Percentiles rank a stretch among this genome's conserved stretches.
These are phyloP conservation scores for Kuraishia hungarica DNA, from an alignment of 805 yeast genomes.

Conservation along the genomic window DNA sequence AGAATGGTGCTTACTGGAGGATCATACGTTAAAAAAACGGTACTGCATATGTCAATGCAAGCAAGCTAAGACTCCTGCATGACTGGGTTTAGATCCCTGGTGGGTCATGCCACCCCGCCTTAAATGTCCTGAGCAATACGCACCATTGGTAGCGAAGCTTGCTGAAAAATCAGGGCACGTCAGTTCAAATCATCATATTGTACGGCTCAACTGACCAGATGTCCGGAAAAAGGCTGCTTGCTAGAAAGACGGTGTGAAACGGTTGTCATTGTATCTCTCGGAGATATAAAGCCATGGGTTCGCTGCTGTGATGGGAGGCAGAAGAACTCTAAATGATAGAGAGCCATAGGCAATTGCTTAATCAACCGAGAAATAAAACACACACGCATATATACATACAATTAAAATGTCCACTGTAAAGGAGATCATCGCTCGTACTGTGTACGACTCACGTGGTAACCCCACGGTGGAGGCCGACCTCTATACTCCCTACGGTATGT, in stretches of 20 bases:
- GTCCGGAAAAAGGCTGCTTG: not conserved
- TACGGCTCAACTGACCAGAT: not conserved
- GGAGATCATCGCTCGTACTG: constrained; percentile 89
- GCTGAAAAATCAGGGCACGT: not conserved
- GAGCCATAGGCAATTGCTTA: too few relatives aligned
- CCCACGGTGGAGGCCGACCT: constrained; percentile 99
- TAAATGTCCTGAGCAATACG: not conserved
- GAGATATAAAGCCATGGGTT: not conserved
- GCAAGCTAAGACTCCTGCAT: not conserved
- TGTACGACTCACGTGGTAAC: constrained; percentile 99
- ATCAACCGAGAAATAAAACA: not conserved
- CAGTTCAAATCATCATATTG: not conserved
- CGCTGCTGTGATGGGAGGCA: not conserved
- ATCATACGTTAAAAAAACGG: not conserved
- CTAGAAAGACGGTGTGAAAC: not conserved
- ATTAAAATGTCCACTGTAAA: constrained; percentile 46
- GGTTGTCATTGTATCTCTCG: not conserved
- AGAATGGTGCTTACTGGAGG: not conserved
- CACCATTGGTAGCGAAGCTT: not conserved
- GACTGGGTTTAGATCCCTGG: not conserved
- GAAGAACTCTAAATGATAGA: not conserved
- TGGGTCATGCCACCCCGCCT: not conserved
- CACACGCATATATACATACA: not conserved
- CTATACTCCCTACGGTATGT: constrained; percentile 84
- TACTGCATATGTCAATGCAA: not conserved